Base-by-base conservation (phyloP, 345 rosid genomes). In the Mercurialis annua region DNA sequence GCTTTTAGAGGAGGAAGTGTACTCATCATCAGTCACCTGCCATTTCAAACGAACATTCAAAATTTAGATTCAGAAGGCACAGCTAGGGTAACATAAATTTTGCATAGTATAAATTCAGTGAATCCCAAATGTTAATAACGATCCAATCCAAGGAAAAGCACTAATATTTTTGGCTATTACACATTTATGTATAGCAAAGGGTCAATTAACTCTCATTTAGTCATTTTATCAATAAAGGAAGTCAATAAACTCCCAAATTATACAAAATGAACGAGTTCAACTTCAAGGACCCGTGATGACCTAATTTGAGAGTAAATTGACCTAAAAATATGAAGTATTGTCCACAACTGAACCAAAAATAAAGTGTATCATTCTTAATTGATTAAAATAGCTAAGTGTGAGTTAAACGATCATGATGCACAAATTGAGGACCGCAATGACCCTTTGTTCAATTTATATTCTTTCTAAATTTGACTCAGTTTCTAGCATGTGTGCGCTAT, bases 11-110 rank as follows among this genome's bases (percentile, higher is more conserved):
- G 77, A 59, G 65, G 69, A 54, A 33, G 16, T 55, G 49, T 50
- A 63, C 50, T 30, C 67, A 46, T 30, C 67, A 46, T 42, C 18
- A 29, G 12, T 59, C 61, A 42, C 77, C 81, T 77, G 74, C 73
- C 74, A 72, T 58, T 50, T 14, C 48, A 10, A 40, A 31, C 26
- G 31, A 23, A 7, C 26, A 16, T n/a, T n/a, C n/a, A n/a, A n/a
- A n/a, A n/a, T n/a, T n/a, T n/a, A n/a, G 2, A 58, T 36, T 46
- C 42, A 62, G 34, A 46, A 55, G 36, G 16, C 27, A 1, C 6
- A 40, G 16, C 36, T 21, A n/a, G 10, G 16, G 16, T 15, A 42
- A 59, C 18, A 50, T 10, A 54, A 61, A 65, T 52, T 34, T 26
- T 2, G 21, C 34, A 36, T 23, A n/a, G 49, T 15, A 53, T 31